These are phyloP conservation scores for Hyaloraphidium curvatum DNA, from an alignment of 192 early-diverging fungal species.

Conservation along the genomic window DNA sequence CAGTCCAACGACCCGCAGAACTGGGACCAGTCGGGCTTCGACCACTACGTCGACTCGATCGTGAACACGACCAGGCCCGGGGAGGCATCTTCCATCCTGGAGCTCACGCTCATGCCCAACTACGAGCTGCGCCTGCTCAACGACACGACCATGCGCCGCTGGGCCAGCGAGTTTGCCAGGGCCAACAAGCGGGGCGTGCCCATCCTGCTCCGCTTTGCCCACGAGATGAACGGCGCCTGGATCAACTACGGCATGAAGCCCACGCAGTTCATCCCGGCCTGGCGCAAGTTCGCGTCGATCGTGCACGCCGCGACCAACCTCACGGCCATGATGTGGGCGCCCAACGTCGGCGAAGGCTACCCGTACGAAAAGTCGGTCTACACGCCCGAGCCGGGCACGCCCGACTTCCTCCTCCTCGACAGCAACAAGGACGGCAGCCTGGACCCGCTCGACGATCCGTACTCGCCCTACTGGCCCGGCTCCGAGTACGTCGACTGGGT, in stretches of 20 bases:
- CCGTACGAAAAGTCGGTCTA: background rate
- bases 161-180: too few species aligned
- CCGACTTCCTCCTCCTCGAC: background rate
- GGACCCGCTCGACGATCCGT: background rate
- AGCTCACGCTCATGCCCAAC: too few species aligned
- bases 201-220: background rate
- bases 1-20: too few species aligned
- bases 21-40: too few species aligned
- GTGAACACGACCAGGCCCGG: too few species aligned
- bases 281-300: background rate
- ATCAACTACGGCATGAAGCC: too few species aligned
- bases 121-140: too few species aligned
- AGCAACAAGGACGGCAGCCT: background rate
- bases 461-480: background rate
- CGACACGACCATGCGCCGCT: too few species aligned
- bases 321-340: background rate
- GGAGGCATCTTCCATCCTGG: too few species aligned
- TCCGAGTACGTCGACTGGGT: background rate
- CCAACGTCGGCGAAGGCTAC: background rate
- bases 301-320: background rate
- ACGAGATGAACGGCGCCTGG: constrained; percentile 4
- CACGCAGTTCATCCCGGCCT: background rate
- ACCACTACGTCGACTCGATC: too few species aligned
- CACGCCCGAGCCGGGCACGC: background rate
- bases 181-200: background rate